Conservation (phyloP, 371 early-diverging fungal species). For the Sporodiniella umbellata region DNA sequence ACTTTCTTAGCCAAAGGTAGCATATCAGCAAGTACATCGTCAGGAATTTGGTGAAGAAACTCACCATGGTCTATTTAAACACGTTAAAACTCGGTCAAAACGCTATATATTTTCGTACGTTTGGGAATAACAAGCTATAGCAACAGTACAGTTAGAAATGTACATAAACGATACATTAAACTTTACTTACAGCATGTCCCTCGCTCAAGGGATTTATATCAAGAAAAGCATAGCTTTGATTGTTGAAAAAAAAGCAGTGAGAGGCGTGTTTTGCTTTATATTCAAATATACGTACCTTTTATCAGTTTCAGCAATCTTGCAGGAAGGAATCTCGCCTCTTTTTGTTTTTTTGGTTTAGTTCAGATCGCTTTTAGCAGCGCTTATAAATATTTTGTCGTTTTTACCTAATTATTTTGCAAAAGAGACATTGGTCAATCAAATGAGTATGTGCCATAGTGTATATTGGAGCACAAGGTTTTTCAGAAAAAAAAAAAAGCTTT, state of each 20-base stretch:
- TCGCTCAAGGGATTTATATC: constrained; percentile 79
- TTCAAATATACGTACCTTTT: constrained; percentile 39
- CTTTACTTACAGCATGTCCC: constrained; percentile 74
- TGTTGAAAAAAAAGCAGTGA: not conserved
- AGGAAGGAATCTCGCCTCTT: constrained; percentile 82
- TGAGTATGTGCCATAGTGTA: constrained; percentile 25
- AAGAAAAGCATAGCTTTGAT: constrained; percentile 63
- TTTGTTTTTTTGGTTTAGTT: too few species aligned
- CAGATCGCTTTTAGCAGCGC: too few species aligned
- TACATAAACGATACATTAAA: too few species aligned
- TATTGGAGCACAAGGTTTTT: too few species aligned
- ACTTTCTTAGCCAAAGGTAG: constrained; percentile 91
- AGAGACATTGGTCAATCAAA: constrained; percentile 68
- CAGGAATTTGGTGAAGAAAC: constrained; percentile 86
- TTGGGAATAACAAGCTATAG: constrained; percentile 88
- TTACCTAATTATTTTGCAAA: constrained; percentile 85
- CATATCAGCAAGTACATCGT: constrained; percentile 79
- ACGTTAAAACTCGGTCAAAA: not conserved
- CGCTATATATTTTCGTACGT: constrained; percentile 31
- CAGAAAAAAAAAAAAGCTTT: too few species aligned
- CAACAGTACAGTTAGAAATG: not conserved
- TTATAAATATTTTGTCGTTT: not conserved
- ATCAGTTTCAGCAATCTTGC: constrained; percentile 80
- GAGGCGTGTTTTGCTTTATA: not conserved
- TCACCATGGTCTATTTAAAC: constrained; percentile 79